Evolutionary conservation across 129 eudicot species (phyloP).

Genomic region (Escallonia herrerae): DNA sequence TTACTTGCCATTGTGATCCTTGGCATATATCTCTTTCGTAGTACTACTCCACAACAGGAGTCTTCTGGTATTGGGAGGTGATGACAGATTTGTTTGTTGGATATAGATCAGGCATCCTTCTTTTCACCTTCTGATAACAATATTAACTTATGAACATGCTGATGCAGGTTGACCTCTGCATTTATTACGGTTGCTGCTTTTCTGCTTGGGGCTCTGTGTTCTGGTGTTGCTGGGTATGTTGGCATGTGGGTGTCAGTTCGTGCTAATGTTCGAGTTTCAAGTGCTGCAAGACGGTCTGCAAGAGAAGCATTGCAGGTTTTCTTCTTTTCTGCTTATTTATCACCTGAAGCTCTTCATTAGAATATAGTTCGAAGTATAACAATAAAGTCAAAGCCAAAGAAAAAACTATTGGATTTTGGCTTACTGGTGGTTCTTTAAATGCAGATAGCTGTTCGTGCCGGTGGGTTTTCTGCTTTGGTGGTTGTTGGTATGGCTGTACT

Average conservation of each 20-base stretch:
- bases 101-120: background rate
- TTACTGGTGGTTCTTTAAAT: conserved; percentile 17
- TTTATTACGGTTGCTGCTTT: conserved; percentile 79
- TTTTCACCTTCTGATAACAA: conserved; percentile 4
- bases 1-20: conserved; percentile 72
- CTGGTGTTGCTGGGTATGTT: conserved; percentile 98
- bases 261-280: conserved; percentile 95
- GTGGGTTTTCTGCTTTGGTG: conserved; percentile 92
- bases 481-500: conserved; percentile 98
- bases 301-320: conserved; percentile 92
- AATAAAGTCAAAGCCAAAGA: background rate
- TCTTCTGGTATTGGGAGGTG: conserved; percentile 84
- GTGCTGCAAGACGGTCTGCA: conserved; percentile 98
- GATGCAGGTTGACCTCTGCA: conserved; percentile 78
- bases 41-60: conserved; percentile 83
- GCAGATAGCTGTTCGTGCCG: conserved; percentile 95
- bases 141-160: conserved; percentile 11
- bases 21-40: conserved; percentile 77
- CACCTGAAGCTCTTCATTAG: background rate
- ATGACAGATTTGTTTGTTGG: conserved; percentile 2
- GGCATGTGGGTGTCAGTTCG: conserved; percentile 99
- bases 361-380: too few relatives aligned
- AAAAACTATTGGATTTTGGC: conserved; percentile 9
- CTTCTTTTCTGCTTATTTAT: background rate
- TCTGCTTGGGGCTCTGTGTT: conserved; percentile 89